Conservation (phyloP, 768 basidiomycete genomes). For the Suillus spraguei region DNA sequence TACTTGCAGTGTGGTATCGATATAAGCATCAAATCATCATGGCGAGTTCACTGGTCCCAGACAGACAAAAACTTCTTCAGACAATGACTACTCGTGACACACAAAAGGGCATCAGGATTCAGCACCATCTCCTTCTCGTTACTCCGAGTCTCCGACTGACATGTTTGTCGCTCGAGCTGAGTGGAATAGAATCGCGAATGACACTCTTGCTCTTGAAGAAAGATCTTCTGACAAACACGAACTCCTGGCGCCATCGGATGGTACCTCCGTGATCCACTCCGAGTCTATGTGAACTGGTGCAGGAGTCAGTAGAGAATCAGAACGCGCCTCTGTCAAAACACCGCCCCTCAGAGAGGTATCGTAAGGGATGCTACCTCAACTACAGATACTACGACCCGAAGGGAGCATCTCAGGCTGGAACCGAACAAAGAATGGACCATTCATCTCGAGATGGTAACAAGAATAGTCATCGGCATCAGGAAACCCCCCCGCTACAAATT, state of each 20-base stretch:
- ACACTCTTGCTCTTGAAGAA: neutral
- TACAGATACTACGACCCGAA: neutral
- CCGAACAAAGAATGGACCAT: neutral
- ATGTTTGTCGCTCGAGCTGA: neutral
- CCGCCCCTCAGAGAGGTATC: neutral
- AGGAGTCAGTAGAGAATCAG: neutral
- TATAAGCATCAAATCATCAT: neutral
- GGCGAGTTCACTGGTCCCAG: neutral
- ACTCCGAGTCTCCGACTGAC: neutral
- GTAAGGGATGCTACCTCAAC: neutral
- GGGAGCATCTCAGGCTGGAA: neutral
- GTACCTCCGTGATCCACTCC: neutral
- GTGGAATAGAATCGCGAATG: neutral
- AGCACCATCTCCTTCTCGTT: neutral
- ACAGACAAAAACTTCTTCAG: neutral
- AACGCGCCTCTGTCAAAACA: neutral
- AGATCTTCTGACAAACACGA: neutral
- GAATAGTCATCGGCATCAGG: neutral
- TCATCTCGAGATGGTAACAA: neutral
- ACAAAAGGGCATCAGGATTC: too few species aligned
- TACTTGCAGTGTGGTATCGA: neutral
- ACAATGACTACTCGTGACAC: neutral
- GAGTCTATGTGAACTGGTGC: neutral
- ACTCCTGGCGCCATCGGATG: neutral
- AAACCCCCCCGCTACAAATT: too few species aligned